Base-by-base conservation (phyloP, 768 basidiomycete genomes). In the Hericium alpestre region DNA sequence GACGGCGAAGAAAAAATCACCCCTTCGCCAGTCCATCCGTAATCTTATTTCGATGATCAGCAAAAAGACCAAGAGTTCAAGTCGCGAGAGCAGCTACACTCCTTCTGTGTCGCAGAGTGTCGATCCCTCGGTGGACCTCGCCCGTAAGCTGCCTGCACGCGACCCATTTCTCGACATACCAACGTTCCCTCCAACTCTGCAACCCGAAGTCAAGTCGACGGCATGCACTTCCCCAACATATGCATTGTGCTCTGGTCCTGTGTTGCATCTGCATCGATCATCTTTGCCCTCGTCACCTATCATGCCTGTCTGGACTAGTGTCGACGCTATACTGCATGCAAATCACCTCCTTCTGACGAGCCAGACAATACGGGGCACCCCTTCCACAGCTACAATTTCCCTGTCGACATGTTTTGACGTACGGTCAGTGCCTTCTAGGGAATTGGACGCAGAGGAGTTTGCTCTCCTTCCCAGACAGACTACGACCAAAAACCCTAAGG, bases 1-100 rank as follows among this genome's bases (percentile, higher is more conserved):
- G 61, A 76, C 74, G 57, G 75, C 72, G 58, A 82, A 77, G 64
- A 68, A 67, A 52, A 67, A 70, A 9, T 84, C 81, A 4, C 80
- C 82, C 2, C 70, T 87, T 52, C 78, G 83, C 22, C 80, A 79
- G 65, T 86, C 84, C 16, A 70, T 87, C 59, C 76, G 79, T 41
- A 86, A 81, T 61, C 65, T 87, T 32, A 70, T 87, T 47, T 78
- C 82, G 5, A 79, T 80, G 3, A 76, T 86, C 22, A 46, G 43
- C 71, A 83, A 76, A 69, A 84, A 80, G 66, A 70, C 67, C 48
- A 69, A 64, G 55, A 67, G 61, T 55, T 25, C 55, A 37, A 48
- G 46, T 13, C 61, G 56, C 23, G 61, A 66, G 13, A 71, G 67
- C 52, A 58, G 60, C 51, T 67, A 61, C 11, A 4, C 52, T 27